Conservation (phyloP, 2,329 filamentous ascomycete genomes). For the Exserohilum turcica region DNA sequence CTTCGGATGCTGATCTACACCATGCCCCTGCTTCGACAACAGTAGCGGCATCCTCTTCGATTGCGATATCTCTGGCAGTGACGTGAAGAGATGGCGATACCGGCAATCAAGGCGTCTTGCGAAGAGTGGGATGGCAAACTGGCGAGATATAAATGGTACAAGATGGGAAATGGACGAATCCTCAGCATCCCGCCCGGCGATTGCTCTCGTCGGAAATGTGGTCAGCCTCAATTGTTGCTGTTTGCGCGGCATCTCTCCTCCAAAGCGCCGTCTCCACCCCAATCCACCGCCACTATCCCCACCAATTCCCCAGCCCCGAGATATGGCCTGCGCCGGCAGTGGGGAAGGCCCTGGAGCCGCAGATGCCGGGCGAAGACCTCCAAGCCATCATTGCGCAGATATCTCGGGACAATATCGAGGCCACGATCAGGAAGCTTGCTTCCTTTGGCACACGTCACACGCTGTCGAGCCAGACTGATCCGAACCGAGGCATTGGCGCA, state of each 20-base stretch:
- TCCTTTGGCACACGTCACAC: conserved; percentile 62
- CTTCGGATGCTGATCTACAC: conserved; percentile 19
- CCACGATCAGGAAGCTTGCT: conserved; percentile 57
- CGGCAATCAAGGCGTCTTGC: conserved; percentile 8
- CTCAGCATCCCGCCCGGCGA: neutral
- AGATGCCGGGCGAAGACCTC: conserved; percentile 47
- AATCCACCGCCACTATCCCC: conserved; percentile 17
- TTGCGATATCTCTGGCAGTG: conserved; percentile 14
- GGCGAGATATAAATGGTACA: neutral
- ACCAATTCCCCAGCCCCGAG: conserved; percentile 16
- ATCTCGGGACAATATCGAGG: conserved; percentile 51
- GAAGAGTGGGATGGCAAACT: conserved; percentile 13
- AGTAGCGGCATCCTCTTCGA: conserved; percentile 3
- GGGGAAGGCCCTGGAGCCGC: conserved; percentile 39
- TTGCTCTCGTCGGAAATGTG: conserved; percentile 18
- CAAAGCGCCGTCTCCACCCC: conserved; percentile 16
- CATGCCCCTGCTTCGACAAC: conserved; percentile 5
- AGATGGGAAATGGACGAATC: neutral
- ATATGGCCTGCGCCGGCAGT: conserved; percentile 47
- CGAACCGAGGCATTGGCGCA: conserved; percentile 58
- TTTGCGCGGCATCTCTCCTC: conserved; percentile 13
- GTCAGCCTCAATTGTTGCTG: conserved; percentile 4
- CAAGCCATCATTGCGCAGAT: conserved; percentile 45
- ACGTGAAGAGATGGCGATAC: conserved; percentile 13
- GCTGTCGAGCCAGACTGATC: conserved; percentile 56